A percentile compares a stretch with the other conserved stretches of the same genome.
These are phyloP conservation scores for Plasmodium malariae DNA, from an alignment of 169 alveolate species.

Conservation along the genomic window DNA sequence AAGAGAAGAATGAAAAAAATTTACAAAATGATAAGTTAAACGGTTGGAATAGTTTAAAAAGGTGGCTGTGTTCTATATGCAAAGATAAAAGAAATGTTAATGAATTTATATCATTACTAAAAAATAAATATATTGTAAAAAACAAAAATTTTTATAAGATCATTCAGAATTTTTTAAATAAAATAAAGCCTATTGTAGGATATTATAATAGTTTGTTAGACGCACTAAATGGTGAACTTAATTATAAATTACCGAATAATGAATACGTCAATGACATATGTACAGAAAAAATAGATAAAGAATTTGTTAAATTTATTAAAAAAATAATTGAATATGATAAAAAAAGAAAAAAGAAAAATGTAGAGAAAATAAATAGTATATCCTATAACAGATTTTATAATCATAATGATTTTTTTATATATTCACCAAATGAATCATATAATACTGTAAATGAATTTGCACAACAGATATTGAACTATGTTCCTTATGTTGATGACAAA, in stretches of 20 bases:
- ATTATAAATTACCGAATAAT: constrained; percentile 3
- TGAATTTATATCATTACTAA: constrained; percentile 38
- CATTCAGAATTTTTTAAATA: constrained; percentile 29
- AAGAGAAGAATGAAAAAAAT: neutral
- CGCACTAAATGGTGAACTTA: constrained; percentile 19
- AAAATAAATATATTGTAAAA: constrained; percentile 26
- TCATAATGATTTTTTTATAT: constrained; percentile 39
- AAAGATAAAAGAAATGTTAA: constrained; percentile 40
- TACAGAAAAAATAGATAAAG: constrained; percentile 50
- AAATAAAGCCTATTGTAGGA: constrained; percentile 42
- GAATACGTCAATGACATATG: constrained; percentile 11
- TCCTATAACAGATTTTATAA: constrained; percentile 5
- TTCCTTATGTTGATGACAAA: constrained; percentile 75
- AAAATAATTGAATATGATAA: constrained; percentile 73
- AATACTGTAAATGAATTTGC: constrained; percentile 62
- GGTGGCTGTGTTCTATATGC: constrained; percentile 32
- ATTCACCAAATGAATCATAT: constrained; percentile 59
- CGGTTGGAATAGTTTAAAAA: constrained; percentile 16
- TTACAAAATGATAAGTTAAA: neutral
- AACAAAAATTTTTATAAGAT: constrained; percentile 43
- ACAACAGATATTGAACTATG: constrained; percentile 53
- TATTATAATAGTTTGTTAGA: constrained; percentile 31
- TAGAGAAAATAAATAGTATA: constrained; percentile 27
- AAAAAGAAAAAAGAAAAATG: constrained; percentile 33
- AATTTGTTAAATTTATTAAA: constrained; percentile 45